Base-by-base conservation (phyloP, 2,329 filamentous ascomycete genomes). In the Claviceps sp. region DNA sequence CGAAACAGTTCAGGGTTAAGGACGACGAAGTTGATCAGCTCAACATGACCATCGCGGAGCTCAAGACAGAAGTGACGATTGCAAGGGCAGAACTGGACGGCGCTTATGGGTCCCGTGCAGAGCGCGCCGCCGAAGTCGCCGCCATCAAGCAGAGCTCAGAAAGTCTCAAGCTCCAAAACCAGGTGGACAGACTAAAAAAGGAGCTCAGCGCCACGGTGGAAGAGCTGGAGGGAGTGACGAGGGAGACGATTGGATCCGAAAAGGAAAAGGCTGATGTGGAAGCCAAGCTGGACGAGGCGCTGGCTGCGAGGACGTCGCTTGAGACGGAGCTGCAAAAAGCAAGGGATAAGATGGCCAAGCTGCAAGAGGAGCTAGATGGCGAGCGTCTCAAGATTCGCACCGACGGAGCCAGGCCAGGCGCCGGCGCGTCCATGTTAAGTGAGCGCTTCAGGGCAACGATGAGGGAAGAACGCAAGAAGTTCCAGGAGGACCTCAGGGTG, bases 81-180 rank as follows among this genome's bases (percentile, higher is more conserved):
- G 75, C 77, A 49, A 75, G 77, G 60, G 79, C 79, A 17, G 79
- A 82, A 64, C 72, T 82, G 34, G 79, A 82, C 56, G 77, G 77
- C 52, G 78, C 78, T 26, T 81, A 81, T 61, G 78, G 78, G 53
- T 74, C 75, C 53, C 74, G 78, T 54, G 73, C 76, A 53, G 73
- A 82, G 65, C 76, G 79, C 22, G 78, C 78, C 19, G 74, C 75
- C 13, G 77, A 81, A 57, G 73, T 75, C 19, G 78, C 78, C 1
- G 75, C 75, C 46, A 67, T 75, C 58, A 76, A 78, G 64, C 71
- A 66, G 52, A 69, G 68, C 52, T 63, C 59, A n/a, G 72, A 77
- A 60, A 65, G 72, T 44, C 58, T 65, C 51, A 70, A 72, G 58
- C 68, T 79, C 43, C 65, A 72, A 57, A 61, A 64, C 22, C 72